phyloP scores from a whole-genome alignment of 331 rosid genomes.

The Malus hybrid region DNA sequence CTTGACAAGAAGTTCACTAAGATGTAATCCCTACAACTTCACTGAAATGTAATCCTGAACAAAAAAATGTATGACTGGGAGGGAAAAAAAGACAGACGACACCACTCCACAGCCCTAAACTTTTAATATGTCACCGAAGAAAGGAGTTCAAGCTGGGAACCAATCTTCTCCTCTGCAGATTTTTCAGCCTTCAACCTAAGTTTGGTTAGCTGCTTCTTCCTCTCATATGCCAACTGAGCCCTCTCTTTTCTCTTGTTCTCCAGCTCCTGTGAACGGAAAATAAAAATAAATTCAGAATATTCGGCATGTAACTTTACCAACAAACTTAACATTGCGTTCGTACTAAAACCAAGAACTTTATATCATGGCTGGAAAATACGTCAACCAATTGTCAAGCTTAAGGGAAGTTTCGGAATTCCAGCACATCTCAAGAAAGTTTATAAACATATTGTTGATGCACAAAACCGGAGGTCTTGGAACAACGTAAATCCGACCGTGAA shows the following conservation, averaged over 20 bases:
- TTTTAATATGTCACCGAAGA: slow-evolving; percentile 47
- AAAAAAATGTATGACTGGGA: slow-evolving; percentile 15
- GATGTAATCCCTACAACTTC: too few species aligned
- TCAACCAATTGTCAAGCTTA: too few species aligned
- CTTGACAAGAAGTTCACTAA: slow-evolving; percentile 8
- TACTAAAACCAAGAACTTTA: neutral
- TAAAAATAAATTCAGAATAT: neutral
- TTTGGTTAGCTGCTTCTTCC: slow-evolving; percentile 54
- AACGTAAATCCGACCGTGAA: too few species aligned
- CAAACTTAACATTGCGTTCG: neutral
- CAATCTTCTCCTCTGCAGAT: slow-evolving; percentile 57
- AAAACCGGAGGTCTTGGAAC: too few species aligned
- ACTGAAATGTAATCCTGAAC: neutral
- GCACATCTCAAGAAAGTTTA: neutral
- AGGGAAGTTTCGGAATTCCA: neutral
- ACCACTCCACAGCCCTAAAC: slow-evolving; percentile 2
- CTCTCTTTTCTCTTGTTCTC: slow-evolving; percentile 72
- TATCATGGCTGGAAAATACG: too few species aligned
- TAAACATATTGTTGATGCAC: too few species aligned
- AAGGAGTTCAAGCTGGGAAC: slow-evolving; percentile 52
- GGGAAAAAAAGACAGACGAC: neutral
- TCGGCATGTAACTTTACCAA: neutral
- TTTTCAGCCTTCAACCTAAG: slow-evolving; percentile 47
- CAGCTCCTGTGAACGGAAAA: slow-evolving; percentile 34
- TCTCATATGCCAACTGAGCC: slow-evolving; percentile 41